Base-by-base conservation (phyloP, 345 rosid genomes). In the Sonneratia caseolaris region DNA sequence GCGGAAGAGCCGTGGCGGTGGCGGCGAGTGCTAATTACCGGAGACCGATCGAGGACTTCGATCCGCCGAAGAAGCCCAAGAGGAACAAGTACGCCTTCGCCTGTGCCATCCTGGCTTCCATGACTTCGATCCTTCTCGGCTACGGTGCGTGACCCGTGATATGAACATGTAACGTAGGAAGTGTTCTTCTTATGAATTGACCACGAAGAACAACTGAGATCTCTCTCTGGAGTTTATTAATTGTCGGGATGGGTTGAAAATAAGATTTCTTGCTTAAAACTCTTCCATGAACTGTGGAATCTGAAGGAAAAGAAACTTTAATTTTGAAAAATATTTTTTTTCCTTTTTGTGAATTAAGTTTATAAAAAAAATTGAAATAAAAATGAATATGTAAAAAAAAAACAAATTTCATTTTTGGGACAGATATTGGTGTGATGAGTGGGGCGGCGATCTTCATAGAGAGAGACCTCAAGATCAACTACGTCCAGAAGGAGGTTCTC, bases 361-460 rank as follows among this genome's bases (percentile, higher is more conserved):
- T 2, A 42, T 9, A 3, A 42, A 42, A 42, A 42, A 42, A 5
- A 42, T 42, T 42, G 3, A 42, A 42, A 21, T 18, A n/a, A 27
- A 27, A 27, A 27, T 27, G 32, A 27, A 27, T 27, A 27, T 27
- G 32, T 27, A 27, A 27, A 27, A 27, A 27, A 27, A 27, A 27
- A 27, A 27, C 0, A 27, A 27, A n/a, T n/a, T 49, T 61, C 21
- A 16, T 57, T 37, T 21, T 2, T 0, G 0, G 53, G 59, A 64
- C 42, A 92, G 97, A 92, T 79, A 82, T 90, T 62, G 96, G 98
- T 56, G 98, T 92, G 47, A 92, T 92, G 94, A 90, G 96, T 80
- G 98, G 98, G 57, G 98, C 96, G 0, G 70, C 75, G 35, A 71
- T 84, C 3, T 90, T 69, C 79, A 85, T 92, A 53, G 12, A 85